Percentiles rank a stretch among this genome's conserved stretches.
phyloP scores from a whole-genome alignment of 768 basidiomycete species.

The Phallus indusiatus region DNA sequence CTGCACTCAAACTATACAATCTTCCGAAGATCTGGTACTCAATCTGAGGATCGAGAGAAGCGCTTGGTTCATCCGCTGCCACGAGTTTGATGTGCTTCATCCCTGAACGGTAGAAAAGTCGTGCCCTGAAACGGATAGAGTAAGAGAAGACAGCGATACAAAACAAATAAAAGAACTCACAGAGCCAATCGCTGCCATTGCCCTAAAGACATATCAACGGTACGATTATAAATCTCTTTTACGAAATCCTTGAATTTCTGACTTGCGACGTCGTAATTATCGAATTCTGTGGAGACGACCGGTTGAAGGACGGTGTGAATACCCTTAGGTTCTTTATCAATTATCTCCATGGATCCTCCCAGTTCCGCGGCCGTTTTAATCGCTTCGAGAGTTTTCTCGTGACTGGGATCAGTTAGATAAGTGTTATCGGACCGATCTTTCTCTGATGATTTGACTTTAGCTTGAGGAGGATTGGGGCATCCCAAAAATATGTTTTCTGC shows the following conservation, averaged over 20 bases:
- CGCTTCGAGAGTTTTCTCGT: not conserved
- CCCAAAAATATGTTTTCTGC: slow-evolving; percentile 33
- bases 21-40: slow-evolving; percentile 25
- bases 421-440: not conserved
- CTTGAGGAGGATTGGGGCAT: slow-evolving; percentile 8
- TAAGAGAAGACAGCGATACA: not conserved
- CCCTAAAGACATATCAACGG: slow-evolving; percentile 22
- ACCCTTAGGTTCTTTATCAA: slow-evolving; percentile 28
- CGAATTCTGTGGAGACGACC: slow-evolving; percentile 13
- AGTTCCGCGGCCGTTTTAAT: not conserved
- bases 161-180: not conserved
- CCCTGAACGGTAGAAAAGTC: slow-evolving; percentile 32
- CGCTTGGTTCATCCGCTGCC: slow-evolving; percentile 50
- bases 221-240: slow-evolving; percentile 15
- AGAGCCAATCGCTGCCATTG: slow-evolving; percentile 23
- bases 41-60: slow-evolving; percentile 44
- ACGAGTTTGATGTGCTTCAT: slow-evolving; percentile 35
- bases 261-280: slow-evolving; percentile 16
- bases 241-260: slow-evolving; percentile 12
- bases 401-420: not conserved
- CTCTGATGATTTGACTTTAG: not conserved
- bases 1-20: not conserved
- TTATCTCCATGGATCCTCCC: slow-evolving; percentile 32
- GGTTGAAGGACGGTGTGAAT: slow-evolving; percentile 32
- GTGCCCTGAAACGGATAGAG: slow-evolving; percentile 20